Conservation (phyloP, 31 red algal species). For the Endocladia muricata region DNA sequence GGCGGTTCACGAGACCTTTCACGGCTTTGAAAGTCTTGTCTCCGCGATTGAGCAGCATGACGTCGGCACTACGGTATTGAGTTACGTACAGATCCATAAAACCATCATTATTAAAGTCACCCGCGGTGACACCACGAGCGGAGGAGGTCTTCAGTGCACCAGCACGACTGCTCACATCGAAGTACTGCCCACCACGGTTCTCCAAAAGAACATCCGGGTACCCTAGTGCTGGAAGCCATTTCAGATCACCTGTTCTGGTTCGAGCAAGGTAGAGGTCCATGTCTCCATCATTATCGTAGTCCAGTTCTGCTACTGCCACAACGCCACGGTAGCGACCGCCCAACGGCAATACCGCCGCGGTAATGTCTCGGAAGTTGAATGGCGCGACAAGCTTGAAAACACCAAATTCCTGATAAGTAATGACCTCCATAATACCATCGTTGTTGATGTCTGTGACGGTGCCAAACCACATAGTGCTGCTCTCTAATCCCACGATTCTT, state of each 20-base stretch:
- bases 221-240: not conserved
- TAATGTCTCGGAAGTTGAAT: constrained; percentile 33
- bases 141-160: constrained; percentile 12
- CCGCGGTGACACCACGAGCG: constrained; percentile 24
- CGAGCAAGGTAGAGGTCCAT: constrained; percentile 70
- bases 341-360: not conserved
- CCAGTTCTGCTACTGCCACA: constrained; percentile 48
- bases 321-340: not conserved
- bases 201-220: constrained; percentile 23
- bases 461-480: not conserved
- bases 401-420: constrained; percentile 20
- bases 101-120: constrained; percentile 54
- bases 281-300: constrained; percentile 52
- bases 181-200: constrained; percentile 15
- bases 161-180: constrained; percentile 21
- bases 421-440: constrained; percentile 42
- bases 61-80: constrained; percentile 5
- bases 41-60: constrained; percentile 46
- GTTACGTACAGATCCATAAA: constrained; percentile 28
- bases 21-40: constrained; percentile 36
- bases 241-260: not conserved
- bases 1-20: not conserved
- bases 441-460: constrained; percentile 40
- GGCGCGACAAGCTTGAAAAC: constrained; percentile 22
- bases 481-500: not conserved